Base-by-base conservation (phyloP, 2,329 filamentous ascomycete species). In the Xylaria hypoxylon region DNA sequence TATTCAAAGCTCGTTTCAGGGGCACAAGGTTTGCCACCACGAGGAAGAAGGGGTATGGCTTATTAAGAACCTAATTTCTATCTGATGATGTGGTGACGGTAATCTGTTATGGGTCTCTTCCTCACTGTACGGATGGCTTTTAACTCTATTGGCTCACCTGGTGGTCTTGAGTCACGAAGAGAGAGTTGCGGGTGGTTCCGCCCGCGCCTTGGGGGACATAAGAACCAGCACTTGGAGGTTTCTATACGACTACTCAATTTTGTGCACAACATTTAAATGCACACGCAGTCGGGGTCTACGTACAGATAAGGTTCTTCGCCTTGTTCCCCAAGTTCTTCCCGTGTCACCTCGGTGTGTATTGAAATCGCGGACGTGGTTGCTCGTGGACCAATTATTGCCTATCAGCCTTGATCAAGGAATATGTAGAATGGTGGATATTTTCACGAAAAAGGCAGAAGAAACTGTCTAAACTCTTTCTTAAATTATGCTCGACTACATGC, bases 131-230 rank as follows among this genome's bases (percentile, higher is more conserved):
- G n/a, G n/a, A n/a, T n/a, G n/a, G n/a, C n/a, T n/a, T n/a, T n/a
- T n/a, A n/a, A n/a, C n/a, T n/a, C n/a, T n/a, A n/a, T n/a, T 38
- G 11, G 17, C 19, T 42, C 31, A 38, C 35, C 10, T 44, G 26
- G 31, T 19, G n/a, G 24, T 28, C 48, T 40, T 31, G 61, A 64
- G 45, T 64, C 55, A 59, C 5, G 47, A 53, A 58, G 53, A 58
- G 45, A 64, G 40, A 59, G 61, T 64, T 64, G 47, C 61, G 61
- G 53, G 47, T 53, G 47, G 47, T 64, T 64, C 61, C 61, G 61
- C 48, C 24, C 40, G 44, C 38, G 24, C 31, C 28, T 40, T 45
- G 17, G 15, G 5, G 4, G 42, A 42, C 10, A 26, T 22, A n/a
- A 45, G 13, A 33, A 57, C 13, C 28, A 22, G 24, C 11, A 11